Evolutionary conservation across 768 basidiomycete species (phyloP).

Genomic region (Tylopilus felleus): DNA sequence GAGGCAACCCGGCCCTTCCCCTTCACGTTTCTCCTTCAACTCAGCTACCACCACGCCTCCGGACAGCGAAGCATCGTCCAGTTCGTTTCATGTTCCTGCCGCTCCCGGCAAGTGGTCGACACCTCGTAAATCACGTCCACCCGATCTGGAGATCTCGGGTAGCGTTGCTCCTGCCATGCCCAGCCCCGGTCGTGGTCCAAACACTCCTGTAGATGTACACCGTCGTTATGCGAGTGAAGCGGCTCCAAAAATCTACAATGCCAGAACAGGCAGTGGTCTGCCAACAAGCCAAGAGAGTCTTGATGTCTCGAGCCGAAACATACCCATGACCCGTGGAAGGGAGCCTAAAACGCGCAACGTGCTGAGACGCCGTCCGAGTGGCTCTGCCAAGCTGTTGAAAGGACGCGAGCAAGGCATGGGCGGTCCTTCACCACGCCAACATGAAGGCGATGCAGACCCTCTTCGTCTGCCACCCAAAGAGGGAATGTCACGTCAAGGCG

Average conservation of each 20-base stretch:
- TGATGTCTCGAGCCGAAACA: conserved; percentile 6
- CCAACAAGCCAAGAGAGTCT: conserved; percentile 15
- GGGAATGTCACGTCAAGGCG: not conserved
- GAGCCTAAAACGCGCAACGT: conserved; percentile 30
- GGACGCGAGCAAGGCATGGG: conserved; percentile 14
- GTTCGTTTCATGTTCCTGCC: conserved; percentile 8
- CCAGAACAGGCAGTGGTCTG: not conserved
- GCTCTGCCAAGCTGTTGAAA: conserved; percentile 21
- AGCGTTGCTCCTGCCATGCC: conserved; percentile 1
- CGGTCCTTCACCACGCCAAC: conserved; percentile 2
- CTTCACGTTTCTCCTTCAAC: conserved; percentile 21
- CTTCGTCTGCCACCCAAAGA: not conserved
- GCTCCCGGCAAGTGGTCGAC: conserved; percentile 13
- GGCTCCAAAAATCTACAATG: conserved; percentile 1
- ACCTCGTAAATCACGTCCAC: conserved; percentile 20
- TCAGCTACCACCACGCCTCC: conserved; percentile 11
- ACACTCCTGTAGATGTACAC: conserved; percentile 11
- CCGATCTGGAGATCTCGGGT: conserved; percentile 23
- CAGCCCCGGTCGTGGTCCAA: not conserved
- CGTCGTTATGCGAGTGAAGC: conserved; percentile 21
- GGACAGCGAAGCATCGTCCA: conserved; percentile 8
- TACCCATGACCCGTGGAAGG: not conserved
- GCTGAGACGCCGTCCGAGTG: conserved; percentile 30
- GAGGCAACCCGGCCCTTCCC: conserved; percentile 28
- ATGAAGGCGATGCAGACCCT: not conserved